A percentile compares a stretch with the other conserved stretches of the same genome.
Conservation (phyloP, 2,329 filamentous ascomycete genomes). For the Neonectria magnoliae region DNA sequence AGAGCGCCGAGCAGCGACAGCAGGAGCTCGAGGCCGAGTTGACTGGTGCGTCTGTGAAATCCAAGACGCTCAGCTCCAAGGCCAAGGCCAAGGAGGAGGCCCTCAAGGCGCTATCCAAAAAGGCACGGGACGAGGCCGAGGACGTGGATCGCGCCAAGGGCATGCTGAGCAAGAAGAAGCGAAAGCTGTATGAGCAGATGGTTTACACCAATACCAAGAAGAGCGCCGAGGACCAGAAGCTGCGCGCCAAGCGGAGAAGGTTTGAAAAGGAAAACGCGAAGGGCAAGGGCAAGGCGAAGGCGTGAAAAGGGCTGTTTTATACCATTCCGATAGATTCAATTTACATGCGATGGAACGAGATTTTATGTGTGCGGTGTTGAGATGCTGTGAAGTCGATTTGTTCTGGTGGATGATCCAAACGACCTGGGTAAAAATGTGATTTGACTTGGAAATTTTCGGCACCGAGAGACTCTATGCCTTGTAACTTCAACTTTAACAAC, state of each 20-base stretch:
- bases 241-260: constrained; percentile 90
- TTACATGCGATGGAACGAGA: constrained; percentile 36
- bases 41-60: constrained; percentile 70
- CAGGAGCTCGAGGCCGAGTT: constrained; percentile 93
- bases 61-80: constrained; percentile 59
- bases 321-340: constrained; percentile 44
- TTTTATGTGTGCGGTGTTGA: constrained; percentile 17
- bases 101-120: constrained; percentile 74
- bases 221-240: constrained; percentile 86
- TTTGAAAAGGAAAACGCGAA: constrained; percentile 74
- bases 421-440: background rate
- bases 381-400: background rate
- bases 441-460: constrained; percentile 3
- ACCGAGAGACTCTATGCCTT: background rate
- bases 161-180: constrained; percentile 98
- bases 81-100: constrained; percentile 75
- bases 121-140: constrained; percentile 80
- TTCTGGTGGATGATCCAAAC: background rate
- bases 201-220: constrained; percentile 93
- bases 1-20: constrained; percentile 80
- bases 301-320: constrained; percentile 45
- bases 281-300: constrained; percentile 52
- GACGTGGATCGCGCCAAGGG: constrained; percentile 94
- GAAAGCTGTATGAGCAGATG: constrained; percentile 98
- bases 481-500: constrained; percentile 33